phyloP scores from a whole-genome alignment of 257 asterid species.

The Ophiorrhiza pumila region DNA sequence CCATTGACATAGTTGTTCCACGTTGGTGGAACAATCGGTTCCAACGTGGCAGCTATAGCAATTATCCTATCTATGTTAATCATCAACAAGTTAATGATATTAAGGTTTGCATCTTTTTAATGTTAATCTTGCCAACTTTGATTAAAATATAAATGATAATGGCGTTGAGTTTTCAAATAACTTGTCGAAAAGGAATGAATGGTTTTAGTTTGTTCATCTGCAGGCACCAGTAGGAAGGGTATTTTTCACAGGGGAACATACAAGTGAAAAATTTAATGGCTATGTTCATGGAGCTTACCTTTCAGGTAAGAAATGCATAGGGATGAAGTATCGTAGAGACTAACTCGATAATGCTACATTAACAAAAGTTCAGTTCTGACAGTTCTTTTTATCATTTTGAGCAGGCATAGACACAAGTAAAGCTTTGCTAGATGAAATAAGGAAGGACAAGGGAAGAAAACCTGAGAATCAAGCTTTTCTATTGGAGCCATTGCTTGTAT shows the following conservation, averaged over 20 bases:
- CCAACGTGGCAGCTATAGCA: conserved; percentile 90
- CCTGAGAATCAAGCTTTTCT: conserved; percentile 50
- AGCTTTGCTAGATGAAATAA: conserved; percentile 63
- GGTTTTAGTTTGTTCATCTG: background rate
- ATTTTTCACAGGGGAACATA: conserved; percentile 90
- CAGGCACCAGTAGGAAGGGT: conserved; percentile 87
- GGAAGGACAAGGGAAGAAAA: conserved; percentile 43
- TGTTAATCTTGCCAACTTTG: background rate
- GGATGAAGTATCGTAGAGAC: background rate
- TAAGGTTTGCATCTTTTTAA: conserved; percentile 44
- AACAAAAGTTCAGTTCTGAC: background rate
- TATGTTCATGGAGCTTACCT: conserved; percentile 94
- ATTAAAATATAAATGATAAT: background rate
- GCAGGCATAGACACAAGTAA: conserved; percentile 75
- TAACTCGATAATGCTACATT: background rate
- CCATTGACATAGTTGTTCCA: conserved; percentile 73
- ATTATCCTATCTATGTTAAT: conserved; percentile 65
- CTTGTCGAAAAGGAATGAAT: background rate
- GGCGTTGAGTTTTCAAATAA: background rate
- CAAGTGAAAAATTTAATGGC: conserved; percentile 80
- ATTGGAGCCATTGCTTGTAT: conserved; percentile 54
- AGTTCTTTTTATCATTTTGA: background rate
- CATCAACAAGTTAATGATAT: conserved; percentile 57
- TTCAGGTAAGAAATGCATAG: conserved; percentile 48
- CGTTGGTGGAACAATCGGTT: conserved; percentile 96